Evolutionary conservation across 2,329 filamentous ascomycete species (phyloP), one percentile per base, ranked within the genome.

Genomic region (Nigrospora sphaerica): DNA sequence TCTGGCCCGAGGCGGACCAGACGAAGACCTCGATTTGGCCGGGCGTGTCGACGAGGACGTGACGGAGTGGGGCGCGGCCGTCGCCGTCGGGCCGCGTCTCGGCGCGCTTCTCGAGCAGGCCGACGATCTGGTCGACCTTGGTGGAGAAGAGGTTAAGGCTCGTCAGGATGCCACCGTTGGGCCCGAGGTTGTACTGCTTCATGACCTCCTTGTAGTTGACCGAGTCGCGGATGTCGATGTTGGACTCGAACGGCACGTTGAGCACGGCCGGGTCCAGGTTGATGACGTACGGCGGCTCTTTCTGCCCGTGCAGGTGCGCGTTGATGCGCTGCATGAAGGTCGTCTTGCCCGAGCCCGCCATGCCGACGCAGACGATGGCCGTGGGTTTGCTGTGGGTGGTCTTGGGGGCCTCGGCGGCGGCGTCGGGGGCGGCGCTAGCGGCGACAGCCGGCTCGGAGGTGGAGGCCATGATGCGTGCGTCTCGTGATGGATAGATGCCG

Each of bases 201-300:
- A 98, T 98, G 53, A 98, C 93, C 69, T 98, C 92, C 66, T 95
- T 93, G 75, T 98, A 98, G 77, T 98, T 96, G 65, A 98, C 92
- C 23, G 88, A 93, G 69, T 98, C 93, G 60, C 95, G 89, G 57
- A 98, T 98, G 69, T 98, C 93, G 69, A 98, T 97, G 68, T 98
- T 98, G 66, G 86, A 83, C 56, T 95, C 92, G 62, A 96, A 98
- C 3, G 95, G 93, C 7, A 96, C 87, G 55, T 85, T 88, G 60
- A 91, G 80, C 10, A 98, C 93, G 36, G 95, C 93, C 1, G 93
- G 93, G 63, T 98, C 93, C 52, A 98, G 85, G 67, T 98, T 98
- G 63, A 98, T 83, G 49, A 97, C 90, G 66, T 98, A 98, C 5
- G 95, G 93, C 1, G 89, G 83, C 16, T 84, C 79, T 48, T 85